Conservation (phyloP, 345 rosid species). For the Firmiana major region DNA sequence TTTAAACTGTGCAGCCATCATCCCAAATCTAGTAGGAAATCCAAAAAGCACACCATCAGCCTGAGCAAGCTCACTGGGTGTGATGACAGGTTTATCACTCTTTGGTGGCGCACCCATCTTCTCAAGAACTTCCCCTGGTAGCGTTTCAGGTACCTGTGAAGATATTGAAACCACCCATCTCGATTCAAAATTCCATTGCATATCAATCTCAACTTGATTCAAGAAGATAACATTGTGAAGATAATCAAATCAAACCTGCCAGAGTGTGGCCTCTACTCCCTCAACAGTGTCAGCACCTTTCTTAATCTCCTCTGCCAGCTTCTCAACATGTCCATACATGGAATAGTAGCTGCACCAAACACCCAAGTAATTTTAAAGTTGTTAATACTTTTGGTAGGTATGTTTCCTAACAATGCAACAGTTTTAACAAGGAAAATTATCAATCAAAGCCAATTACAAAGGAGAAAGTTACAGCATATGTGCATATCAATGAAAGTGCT, state of each 20-base stretch:
- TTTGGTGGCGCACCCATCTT: slow-evolving; percentile 67
- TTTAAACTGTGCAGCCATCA: slow-evolving; percentile 79
- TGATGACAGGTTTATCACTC: slow-evolving; percentile 51
- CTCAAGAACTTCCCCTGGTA: slow-evolving; percentile 56
- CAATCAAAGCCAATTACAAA: background rate
- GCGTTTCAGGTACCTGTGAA: slow-evolving; percentile 58
- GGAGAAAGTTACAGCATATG: background rate
- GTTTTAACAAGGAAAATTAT: background rate
- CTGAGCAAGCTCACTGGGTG: slow-evolving; percentile 49
- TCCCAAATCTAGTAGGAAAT: slow-evolving; percentile 73
- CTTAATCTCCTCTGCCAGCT: slow-evolving; percentile 57
- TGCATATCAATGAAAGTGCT: background rate
- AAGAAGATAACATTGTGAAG: background rate
- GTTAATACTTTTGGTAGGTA: background rate
- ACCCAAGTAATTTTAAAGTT: background rate
- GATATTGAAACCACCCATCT: too few relatives aligned
- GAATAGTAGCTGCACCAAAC: slow-evolving; percentile 53
- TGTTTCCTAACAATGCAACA: background rate
- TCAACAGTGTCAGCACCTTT: slow-evolving; percentile 62
- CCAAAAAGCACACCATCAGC: slow-evolving; percentile 65
- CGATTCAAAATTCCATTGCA: background rate
- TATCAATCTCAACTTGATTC: background rate
- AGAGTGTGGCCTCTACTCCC: slow-evolving; percentile 59
- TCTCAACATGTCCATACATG: slow-evolving; percentile 71
- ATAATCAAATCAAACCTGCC: slow-evolving; percentile 46